Percentiles rank a stretch among this genome's conserved stretches.
Evolutionary conservation across 768 basidiomycete genomes (phyloP).

Genomic region (Phlebiopsis flavidoalba): DNA sequence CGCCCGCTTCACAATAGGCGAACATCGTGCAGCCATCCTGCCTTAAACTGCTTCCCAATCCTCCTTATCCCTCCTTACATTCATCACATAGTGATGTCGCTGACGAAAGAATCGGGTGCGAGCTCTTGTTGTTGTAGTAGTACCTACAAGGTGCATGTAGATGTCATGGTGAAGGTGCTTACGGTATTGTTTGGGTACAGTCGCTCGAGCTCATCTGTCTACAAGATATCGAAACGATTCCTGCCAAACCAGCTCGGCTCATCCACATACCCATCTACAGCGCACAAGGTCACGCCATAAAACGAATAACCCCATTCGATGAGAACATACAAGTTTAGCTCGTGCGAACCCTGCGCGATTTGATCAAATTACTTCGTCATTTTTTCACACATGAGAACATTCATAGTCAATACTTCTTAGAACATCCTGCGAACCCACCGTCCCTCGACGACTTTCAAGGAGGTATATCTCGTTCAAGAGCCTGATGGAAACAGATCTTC

Average conservation of each 20-base stretch:
- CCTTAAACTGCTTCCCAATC: neutral
- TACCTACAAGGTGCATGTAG: slow-evolving; percentile 80
- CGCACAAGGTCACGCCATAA: slow-evolving; percentile 96
- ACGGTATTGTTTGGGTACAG: slow-evolving; percentile 82
- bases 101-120: slow-evolving; percentile 25
- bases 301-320: slow-evolving; percentile 94
- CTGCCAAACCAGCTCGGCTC: slow-evolving; percentile 50
- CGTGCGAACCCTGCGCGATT: slow-evolving; percentile 87
- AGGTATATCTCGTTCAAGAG: slow-evolving; percentile 75
- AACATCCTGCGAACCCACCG: slow-evolving; percentile 83
- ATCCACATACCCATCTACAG: slow-evolving; percentile 79
- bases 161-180: slow-evolving; percentile 91
- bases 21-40: neutral
- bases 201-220: neutral
- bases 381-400: slow-evolving; percentile 85
- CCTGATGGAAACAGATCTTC: slow-evolving; percentile 94
- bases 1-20: neutral
- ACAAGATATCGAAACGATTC: slow-evolving; percentile 7
- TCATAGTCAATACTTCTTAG: slow-evolving; percentile 92
- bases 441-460: slow-evolving; percentile 71
- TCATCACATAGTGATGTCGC: slow-evolving; percentile 13
- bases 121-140: slow-evolving; percentile 44
- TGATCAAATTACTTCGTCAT: slow-evolving; percentile 89
- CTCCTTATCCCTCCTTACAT: slow-evolving; percentile 1
- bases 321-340: slow-evolving; percentile 96